Evolutionary conservation across 2,329 filamentous ascomycete genomes (phyloP).

Genomic region (Ophiocordyceps camponoti-saundersi): DNA sequence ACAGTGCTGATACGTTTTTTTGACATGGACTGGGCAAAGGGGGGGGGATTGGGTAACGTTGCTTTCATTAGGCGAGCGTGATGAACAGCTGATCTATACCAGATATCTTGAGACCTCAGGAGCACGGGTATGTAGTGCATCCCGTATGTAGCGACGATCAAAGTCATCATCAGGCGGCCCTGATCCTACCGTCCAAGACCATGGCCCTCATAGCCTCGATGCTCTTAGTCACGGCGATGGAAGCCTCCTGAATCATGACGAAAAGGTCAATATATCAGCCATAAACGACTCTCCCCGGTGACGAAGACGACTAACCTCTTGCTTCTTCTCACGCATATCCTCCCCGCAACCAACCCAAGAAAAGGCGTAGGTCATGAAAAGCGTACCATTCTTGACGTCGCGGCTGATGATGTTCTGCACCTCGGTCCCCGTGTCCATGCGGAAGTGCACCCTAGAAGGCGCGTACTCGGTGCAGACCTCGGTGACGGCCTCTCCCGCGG

Average conservation of each 20-base stretch:
- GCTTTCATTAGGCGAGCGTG: too few relatives aligned
- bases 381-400: conserved; percentile 4
- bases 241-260: conserved; percentile 6
- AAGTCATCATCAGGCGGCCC: neutral
- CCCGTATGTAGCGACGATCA: too few relatives aligned
- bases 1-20: too few relatives aligned
- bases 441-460: conserved; percentile 13
- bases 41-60: too few relatives aligned
- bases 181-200: neutral
- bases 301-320: conserved; percentile 7
- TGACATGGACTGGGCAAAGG: too few relatives aligned
- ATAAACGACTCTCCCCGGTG: neutral
- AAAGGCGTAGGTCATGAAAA: conserved; percentile 17
- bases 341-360: conserved; percentile 11
- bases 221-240: conserved; percentile 10
- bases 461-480: conserved; percentile 14
- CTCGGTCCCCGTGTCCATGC: conserved; percentile 12
- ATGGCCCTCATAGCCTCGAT: conserved; percentile 3
- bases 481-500: conserved; percentile 4
- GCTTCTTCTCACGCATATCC: conserved; percentile 6
- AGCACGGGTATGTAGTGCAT: too few relatives aligned
- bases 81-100: too few relatives aligned
- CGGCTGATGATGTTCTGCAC: conserved; percentile 13
- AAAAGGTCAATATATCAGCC: neutral
- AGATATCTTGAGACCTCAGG: too few relatives aligned